Conservation (phyloP, 805 yeast species). For the Candida nonsorbophila region DNA sequence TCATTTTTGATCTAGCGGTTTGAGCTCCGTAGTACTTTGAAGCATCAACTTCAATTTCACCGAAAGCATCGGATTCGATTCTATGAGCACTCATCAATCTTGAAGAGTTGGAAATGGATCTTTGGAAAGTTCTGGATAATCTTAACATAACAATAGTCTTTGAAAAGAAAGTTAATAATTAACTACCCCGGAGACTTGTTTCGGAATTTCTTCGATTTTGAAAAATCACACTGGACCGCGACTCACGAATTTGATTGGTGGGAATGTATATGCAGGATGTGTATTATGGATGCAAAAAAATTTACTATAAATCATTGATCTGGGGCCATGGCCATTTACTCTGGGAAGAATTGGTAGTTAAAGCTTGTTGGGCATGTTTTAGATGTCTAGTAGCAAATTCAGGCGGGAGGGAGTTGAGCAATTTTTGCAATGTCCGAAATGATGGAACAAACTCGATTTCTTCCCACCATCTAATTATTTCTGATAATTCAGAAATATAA, state of each 20-base stretch:
- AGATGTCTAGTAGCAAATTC: conserved; percentile 34
- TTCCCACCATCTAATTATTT: conserved; percentile 53
- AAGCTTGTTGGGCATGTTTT: too few relatives aligned
- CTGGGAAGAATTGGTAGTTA: too few relatives aligned
- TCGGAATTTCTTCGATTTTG: too few relatives aligned
- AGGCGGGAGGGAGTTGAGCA: conserved; percentile 33
- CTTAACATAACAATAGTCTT: conserved; percentile 18
- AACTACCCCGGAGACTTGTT: conserved; percentile 6
- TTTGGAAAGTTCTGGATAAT: conserved; percentile 10
- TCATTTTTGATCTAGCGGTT: conserved; percentile 87
- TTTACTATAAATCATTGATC: conserved; percentile 1
- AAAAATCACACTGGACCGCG: neutral
- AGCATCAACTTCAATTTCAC: conserved; percentile 86
- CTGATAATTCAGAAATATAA: conserved; percentile 45
- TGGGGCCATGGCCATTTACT: conserved; percentile 8
- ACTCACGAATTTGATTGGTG: conserved; percentile 3
- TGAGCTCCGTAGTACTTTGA: conserved; percentile 97
- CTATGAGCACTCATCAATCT: conserved; percentile 36
- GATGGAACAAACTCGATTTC: conserved; percentile 38
- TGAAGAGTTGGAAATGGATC: conserved; percentile 26
- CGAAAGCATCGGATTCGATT: conserved; percentile 92
- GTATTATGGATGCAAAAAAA: too few relatives aligned
- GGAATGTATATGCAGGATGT: conserved; percentile 1
- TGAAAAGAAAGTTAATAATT: neutral
- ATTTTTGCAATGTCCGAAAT: conserved; percentile 29